Evolutionary conservation across 345 rosid genomes (phyloP).

Genomic region (Ceriops decandra): DNA sequence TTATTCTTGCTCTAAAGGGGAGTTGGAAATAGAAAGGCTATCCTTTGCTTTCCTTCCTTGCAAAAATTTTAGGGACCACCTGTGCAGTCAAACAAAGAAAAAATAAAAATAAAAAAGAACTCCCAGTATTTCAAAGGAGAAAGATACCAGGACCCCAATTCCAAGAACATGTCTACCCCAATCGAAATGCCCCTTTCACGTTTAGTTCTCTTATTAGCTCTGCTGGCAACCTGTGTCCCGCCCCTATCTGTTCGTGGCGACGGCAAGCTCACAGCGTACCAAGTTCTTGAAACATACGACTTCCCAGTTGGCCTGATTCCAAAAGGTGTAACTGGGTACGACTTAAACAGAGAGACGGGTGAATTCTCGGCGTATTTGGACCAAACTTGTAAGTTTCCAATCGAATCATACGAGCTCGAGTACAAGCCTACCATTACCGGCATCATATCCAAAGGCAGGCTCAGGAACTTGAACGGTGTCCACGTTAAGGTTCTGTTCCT

Average conservation of each 20-base stretch:
- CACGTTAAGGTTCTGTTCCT: conserved; percentile 49
- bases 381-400: conserved; percentile 40
- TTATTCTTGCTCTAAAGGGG: too few species aligned
- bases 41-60: too few species aligned
- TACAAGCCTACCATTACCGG: conserved; percentile 53
- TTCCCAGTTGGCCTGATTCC: conserved; percentile 46
- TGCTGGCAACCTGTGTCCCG: conserved; percentile 1
- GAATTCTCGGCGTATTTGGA: conserved; percentile 42
- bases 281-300: conserved; percentile 30
- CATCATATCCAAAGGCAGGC: conserved; percentile 36
- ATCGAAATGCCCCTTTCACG: conserved; percentile 15
- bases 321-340: conserved; percentile 24
- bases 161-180: conserved; percentile 1
- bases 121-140: too few species aligned
- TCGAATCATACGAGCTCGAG: conserved; percentile 52
- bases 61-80: too few species aligned
- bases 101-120: too few species aligned
- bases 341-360: conserved; percentile 17
- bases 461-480: conserved; percentile 45
- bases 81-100: too few species aligned
- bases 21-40: too few species aligned
- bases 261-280: conserved; percentile 20
- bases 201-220: conserved; percentile 10
- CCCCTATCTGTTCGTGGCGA: neutral
- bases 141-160: too few species aligned